These are phyloP conservation scores for Polytrichum formosum DNA, from an alignment of 225 moss, liverwort and hornwort genomes.

Conservation along the genomic window DNA sequence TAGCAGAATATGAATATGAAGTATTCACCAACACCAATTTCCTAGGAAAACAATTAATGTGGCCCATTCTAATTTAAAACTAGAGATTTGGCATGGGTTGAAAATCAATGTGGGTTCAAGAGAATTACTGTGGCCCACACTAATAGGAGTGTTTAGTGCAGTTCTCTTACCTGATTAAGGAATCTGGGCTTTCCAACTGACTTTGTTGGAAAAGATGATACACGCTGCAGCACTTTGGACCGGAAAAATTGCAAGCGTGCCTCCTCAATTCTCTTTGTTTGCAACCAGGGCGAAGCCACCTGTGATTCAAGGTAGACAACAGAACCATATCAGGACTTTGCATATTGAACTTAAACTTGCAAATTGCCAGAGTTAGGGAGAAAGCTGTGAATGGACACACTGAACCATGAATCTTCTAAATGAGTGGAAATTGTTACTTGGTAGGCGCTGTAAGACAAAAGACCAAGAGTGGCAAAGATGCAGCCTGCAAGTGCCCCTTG, in stretches of 20 bases:
- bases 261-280: slow-evolving; percentile 86
- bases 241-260: slow-evolving; percentile 83
- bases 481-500: slow-evolving; percentile 74
- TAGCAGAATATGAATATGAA: no score
- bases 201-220: slow-evolving; percentile 53
- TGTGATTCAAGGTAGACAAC: slow-evolving; percentile 14
- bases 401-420: no score
- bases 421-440: slow-evolving; percentile 49
- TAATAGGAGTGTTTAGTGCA: background rate
- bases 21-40: no score
- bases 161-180: slow-evolving; percentile 25
- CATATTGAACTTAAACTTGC: no score
- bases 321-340: background rate
- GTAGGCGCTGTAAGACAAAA: slow-evolving; percentile 73
- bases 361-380: no score
- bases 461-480: slow-evolving; percentile 49
- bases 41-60: no score
- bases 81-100: no score
- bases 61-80: no score
- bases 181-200: slow-evolving; percentile 25
- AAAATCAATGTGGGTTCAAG: no score
- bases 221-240: slow-evolving; percentile 73
- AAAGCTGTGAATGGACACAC: no score
- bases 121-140: no score
- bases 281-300: slow-evolving; percentile 93